Base-by-base conservation (phyloP, 2,329 filamentous ascomycete species). In the Pestalotiopsis sp. region DNA sequence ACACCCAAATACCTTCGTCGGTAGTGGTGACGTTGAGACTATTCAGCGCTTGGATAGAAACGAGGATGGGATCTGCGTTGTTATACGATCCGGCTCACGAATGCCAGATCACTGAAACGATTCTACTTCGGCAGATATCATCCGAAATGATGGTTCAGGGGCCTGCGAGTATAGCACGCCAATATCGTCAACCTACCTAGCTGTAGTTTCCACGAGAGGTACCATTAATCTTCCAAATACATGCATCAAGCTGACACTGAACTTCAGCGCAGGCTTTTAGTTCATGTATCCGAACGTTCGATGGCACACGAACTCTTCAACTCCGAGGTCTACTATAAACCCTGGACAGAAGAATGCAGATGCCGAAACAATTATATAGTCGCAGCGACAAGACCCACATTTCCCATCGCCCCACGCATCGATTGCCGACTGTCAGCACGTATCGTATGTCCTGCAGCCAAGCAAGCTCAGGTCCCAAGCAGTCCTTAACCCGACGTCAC, bases 401-500 rank as follows among this genome's bases (percentile, higher is more conserved):
- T 9, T 36, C 31, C 31, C 31, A 36, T 36, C 31, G 31, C 27
- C n/a, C 59, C 59, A 61, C 38, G 13, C 59, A 31, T 23, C 57
- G 17, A 62, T 27, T 14, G 27, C 59, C 59, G 27, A 39, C 59
- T 36, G 31, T 36, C 31, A 36, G 31, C 31, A 36, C 31, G 6
- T 36, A 36, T 36, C 31, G 31, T 9, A 36, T 9, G 6, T 9
- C 31, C 31, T 36, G 31, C 31, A 36, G 31, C 31, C 31, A 36
- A 36, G 31, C 31, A 36, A 36, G 31, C 31, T 36, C 31, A 36
- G 31, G 31, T 36, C 31, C 31, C 7, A 36, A 36, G 31, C 31
- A 36, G 31, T 36, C 31, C 38, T 39, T 62, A 62, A 38, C 38
- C n/a, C 59, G 59, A 62, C 59, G 59, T 62, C 59, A 62, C 59